Conservation (phyloP, 306 rosid genomes). For the Dryas octopetala region DNA sequence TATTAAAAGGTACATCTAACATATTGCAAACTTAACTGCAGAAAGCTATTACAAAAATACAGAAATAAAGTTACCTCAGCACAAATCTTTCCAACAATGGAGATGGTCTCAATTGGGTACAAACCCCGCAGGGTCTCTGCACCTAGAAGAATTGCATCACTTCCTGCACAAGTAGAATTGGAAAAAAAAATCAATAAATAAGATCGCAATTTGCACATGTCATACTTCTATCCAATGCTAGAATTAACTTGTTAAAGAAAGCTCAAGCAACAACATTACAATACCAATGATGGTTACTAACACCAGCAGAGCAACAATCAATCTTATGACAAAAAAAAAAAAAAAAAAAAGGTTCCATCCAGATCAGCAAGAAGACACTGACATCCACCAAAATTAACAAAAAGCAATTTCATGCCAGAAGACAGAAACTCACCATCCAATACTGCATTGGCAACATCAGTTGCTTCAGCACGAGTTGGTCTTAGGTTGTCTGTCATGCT, state of each 20-base stretch:
- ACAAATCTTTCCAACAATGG: slow-evolving; percentile 81
- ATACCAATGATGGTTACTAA: not conserved
- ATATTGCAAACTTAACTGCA: not conserved
- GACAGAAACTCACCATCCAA: slow-evolving; percentile 55
- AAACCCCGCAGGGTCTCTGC: slow-evolving; percentile 91
- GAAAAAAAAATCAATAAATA: not conserved
- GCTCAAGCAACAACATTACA: not conserved
- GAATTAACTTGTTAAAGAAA: not conserved
- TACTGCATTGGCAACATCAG: slow-evolving; percentile 96
- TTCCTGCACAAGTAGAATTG: slow-evolving; percentile 50
- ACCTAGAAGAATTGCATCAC: slow-evolving; percentile 94
- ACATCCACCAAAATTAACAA: not conserved
- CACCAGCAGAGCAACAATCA: slow-evolving; percentile 5
- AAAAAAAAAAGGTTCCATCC: not conserved
- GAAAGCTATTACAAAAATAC: not conserved
- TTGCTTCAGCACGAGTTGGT: slow-evolving; percentile 99
- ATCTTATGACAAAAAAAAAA: not conserved
- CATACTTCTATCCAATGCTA: not conserved
- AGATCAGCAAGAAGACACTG: slow-evolving; percentile 1
- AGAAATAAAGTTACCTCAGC: slow-evolving; percentile 58
- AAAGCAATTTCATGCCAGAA: slow-evolving; percentile 8
- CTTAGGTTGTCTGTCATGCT: slow-evolving; percentile 92
- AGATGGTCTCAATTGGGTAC: slow-evolving; percentile 86
- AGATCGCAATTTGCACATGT: not conserved
- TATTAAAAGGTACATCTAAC: not conserved